phyloP scores from a whole-genome alignment of 2,329 filamentous ascomycete genomes.

The Neopestalotiopsis clavispora region DNA sequence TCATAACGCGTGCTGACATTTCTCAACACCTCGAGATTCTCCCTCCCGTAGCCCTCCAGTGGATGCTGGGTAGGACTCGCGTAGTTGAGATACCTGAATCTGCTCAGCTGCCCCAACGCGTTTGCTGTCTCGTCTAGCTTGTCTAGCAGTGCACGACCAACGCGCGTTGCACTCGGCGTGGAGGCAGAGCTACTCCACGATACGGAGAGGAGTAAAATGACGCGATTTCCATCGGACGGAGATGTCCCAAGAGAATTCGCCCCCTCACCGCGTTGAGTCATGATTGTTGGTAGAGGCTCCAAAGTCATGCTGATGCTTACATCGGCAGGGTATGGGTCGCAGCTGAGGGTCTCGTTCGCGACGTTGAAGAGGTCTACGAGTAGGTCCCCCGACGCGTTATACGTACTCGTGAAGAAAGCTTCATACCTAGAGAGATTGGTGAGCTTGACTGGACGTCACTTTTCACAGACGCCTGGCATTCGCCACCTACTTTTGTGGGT shows the following conservation, averaged over 20 bases:
- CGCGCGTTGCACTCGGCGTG: background rate
- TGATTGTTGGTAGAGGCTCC: slow-evolving; percentile 21
- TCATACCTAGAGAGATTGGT: background rate
- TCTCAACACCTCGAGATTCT: slow-evolving; percentile 22
- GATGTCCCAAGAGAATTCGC: slow-evolving; percentile 17
- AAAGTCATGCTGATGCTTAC: slow-evolving; percentile 19
- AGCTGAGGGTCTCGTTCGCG: background rate
- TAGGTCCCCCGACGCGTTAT: background rate
- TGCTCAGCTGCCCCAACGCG: background rate
- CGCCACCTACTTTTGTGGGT: slow-evolving; percentile 19
- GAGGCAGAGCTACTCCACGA: slow-evolving; percentile 16
- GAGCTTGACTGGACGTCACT: background rate
- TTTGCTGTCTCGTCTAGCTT: background rate
- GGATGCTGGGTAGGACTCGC: slow-evolving; percentile 24
- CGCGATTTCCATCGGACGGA: slow-evolving; percentile 17
- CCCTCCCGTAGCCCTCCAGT: slow-evolving; percentile 23
- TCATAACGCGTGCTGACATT: slow-evolving; percentile 30
- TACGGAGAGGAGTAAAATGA: slow-evolving; percentile 17
- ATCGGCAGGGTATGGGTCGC: background rate
- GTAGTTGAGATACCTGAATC: slow-evolving; percentile 26
- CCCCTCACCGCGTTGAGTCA: slow-evolving; percentile 12
- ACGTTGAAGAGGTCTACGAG: background rate
- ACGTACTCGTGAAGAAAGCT: slow-evolving; percentile 11
- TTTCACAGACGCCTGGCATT: background rate
- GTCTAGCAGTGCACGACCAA: background rate